These are phyloP conservation scores for Phytomonas sp. DNA, from an alignment of 208 protist genomes.

Conservation along the genomic window DNA sequence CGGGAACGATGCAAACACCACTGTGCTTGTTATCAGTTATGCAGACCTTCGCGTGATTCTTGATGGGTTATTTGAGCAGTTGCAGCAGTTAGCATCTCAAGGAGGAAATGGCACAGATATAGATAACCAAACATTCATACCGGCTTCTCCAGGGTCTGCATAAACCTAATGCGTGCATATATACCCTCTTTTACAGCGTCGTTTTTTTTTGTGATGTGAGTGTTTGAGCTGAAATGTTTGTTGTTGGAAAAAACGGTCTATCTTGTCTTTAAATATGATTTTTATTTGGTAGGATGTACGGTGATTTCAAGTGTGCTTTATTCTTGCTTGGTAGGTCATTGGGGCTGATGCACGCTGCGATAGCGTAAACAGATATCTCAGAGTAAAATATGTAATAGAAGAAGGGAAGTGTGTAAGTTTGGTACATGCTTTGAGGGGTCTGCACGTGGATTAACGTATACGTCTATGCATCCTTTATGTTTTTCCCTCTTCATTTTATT, in stretches of 20 bases:
- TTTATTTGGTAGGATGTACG: not conserved
- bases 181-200: not conserved
- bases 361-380: not conserved
- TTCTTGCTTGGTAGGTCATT: not conserved
- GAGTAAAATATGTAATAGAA: not conserved
- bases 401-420: not conserved
- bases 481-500: not conserved
- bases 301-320: not conserved
- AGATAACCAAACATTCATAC: constrained; percentile 4
- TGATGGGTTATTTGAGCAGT: constrained; percentile 78
- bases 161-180: not conserved
- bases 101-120: not conserved
- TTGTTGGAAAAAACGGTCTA: not conserved
- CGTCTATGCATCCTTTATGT: not conserved
- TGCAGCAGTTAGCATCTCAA: constrained; percentile 39
- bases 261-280: not conserved
- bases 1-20: constrained; percentile 76
- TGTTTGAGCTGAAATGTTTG: not conserved
- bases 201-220: not conserved
- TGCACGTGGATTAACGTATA: not conserved
- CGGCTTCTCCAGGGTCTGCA: not conserved
- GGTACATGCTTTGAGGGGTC: not conserved
- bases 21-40: constrained; percentile 91
- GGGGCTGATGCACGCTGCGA: not conserved
- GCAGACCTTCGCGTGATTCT: constrained; percentile 87